These are phyloP conservation scores for Salix caprea DNA, from an alignment of 345 rosid species.

Conservation along the genomic window DNA sequence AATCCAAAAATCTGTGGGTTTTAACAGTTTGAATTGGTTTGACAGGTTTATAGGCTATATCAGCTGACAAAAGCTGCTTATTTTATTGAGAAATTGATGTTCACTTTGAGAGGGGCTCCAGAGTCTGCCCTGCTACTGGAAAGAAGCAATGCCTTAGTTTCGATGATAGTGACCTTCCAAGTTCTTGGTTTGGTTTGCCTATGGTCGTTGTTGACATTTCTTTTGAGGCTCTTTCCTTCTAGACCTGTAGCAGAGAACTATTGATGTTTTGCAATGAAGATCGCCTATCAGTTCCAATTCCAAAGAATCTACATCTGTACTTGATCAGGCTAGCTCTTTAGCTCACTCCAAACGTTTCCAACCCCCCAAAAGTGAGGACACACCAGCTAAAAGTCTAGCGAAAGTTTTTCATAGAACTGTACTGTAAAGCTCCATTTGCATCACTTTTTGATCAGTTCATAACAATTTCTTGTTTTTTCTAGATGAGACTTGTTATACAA, in stretches of 20 bases:
- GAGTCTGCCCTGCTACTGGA: conserved; percentile 41
- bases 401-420: too few relatives aligned
- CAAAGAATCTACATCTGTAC: background rate
- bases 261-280: conserved; percentile 20
- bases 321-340: background rate
- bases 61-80: conserved; percentile 77
- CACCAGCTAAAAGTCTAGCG: too few relatives aligned
- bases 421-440: too few relatives aligned
- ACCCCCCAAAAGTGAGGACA: too few relatives aligned
- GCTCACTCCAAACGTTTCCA: background rate
- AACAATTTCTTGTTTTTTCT: too few relatives aligned
- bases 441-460: too few relatives aligned
- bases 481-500: too few relatives aligned
- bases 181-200: conserved; percentile 69
- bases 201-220: conserved; percentile 77
- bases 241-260: conserved; percentile 78
- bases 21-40: conserved; percentile 15
- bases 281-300: background rate
- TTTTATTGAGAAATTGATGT: conserved; percentile 69
- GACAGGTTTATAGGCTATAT: conserved; percentile 74
- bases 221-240: conserved; percentile 76
- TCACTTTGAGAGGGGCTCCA: conserved; percentile 53
- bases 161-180: conserved; percentile 64
- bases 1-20: conserved; percentile 8
- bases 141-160: conserved; percentile 53